A percentile compares a stretch with the other conserved stretches of the same genome.
phyloP scores from a whole-genome alignment of 2,329 filamentous ascomycete species.

The Cercospora zeae-maydis region DNA sequence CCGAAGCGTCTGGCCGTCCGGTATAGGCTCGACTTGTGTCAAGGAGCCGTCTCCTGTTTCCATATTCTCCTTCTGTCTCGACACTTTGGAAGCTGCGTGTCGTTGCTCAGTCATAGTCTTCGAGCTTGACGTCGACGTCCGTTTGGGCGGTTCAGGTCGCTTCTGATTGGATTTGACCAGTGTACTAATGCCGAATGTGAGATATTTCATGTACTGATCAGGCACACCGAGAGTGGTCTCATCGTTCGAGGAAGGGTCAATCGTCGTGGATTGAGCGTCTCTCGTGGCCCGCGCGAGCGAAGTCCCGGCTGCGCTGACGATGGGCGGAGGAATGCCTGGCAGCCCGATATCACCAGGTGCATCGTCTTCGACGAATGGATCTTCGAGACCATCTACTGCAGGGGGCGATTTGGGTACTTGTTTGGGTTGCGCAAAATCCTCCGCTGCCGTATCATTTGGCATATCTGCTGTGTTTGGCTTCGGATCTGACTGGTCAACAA shows the following conservation, averaged over 20 bases:
- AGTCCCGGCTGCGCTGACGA: slow-evolving; percentile 44
- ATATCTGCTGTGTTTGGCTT: slow-evolving; percentile 1
- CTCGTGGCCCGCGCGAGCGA: slow-evolving; percentile 44
- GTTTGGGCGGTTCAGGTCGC: slow-evolving; percentile 22
- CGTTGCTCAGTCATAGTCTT: slow-evolving; percentile 22
- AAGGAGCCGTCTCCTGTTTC: slow-evolving; percentile 19
- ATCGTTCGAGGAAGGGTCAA: slow-evolving; percentile 18
- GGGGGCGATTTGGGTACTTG: not conserved
- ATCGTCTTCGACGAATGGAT: slow-evolving; percentile 5
- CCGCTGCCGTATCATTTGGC: slow-evolving; percentile 11
- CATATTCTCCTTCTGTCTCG: slow-evolving; percentile 8
- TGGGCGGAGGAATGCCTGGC: slow-evolving; percentile 47
- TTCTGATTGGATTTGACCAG: slow-evolving; percentile 28
- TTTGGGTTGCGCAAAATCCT: slow-evolving; percentile 15
- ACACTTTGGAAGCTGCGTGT: slow-evolving; percentile 5
- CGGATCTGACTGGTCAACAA: slow-evolving; percentile 9
- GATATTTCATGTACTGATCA: slow-evolving; percentile 50
- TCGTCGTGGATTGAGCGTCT: slow-evolving; percentile 32
- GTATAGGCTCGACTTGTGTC: slow-evolving; percentile 34
- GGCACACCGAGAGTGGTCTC: slow-evolving; percentile 43
- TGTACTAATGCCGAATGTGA: slow-evolving; percentile 47
- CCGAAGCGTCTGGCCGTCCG: slow-evolving; percentile 50
- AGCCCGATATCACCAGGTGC: slow-evolving; percentile 16
- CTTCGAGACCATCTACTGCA: not conserved
- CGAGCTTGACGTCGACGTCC: slow-evolving; percentile 28